phyloP scores from a whole-genome alignment of 2,329 filamentous ascomycete genomes.

The Sarocladium oryzae region DNA sequence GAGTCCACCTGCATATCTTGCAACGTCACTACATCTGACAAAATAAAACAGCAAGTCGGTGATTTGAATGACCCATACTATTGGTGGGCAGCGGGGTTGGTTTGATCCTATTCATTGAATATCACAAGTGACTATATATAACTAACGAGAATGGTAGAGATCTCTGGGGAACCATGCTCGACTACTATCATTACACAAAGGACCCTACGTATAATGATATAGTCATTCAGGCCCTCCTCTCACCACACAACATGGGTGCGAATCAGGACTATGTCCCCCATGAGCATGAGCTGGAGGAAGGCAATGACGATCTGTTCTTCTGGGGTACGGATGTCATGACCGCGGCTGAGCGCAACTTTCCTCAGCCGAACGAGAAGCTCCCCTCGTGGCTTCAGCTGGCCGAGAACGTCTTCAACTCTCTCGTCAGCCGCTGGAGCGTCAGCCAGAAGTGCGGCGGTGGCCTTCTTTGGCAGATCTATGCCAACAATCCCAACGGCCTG shows the following conservation, averaged over 20 bases:
- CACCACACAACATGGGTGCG: slow-evolving; percentile 48
- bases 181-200: slow-evolving; percentile 62
- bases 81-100: slow-evolving; percentile 62
- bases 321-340: slow-evolving; percentile 64
- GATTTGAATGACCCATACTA: slow-evolving; percentile 62
- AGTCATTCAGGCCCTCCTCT: slow-evolving; percentile 51
- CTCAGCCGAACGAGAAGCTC: slow-evolving; percentile 47
- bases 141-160: no score
- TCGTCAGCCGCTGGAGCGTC: slow-evolving; percentile 64
- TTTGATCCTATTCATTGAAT: no score
- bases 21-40: background rate
- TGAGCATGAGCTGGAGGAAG: slow-evolving; percentile 51
- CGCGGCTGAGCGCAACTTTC: slow-evolving; percentile 62
- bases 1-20: slow-evolving; percentile 12
- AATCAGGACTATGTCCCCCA: slow-evolving; percentile 54
- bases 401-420: slow-evolving; percentile 66
- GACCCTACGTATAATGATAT: slow-evolving; percentile 56
- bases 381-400: slow-evolving; percentile 63
- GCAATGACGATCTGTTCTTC: slow-evolving; percentile 71
- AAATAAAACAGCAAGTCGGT: slow-evolving; percentile 42
- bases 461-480: slow-evolving; percentile 75
- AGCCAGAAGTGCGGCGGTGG: slow-evolving; percentile 59
- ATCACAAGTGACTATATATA: no score
- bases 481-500: slow-evolving; percentile 65
- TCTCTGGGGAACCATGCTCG: slow-evolving; percentile 60